phyloP scores from a whole-genome alignment of 1,284 basidiomycete species.

The Tilletia setariae region DNA sequence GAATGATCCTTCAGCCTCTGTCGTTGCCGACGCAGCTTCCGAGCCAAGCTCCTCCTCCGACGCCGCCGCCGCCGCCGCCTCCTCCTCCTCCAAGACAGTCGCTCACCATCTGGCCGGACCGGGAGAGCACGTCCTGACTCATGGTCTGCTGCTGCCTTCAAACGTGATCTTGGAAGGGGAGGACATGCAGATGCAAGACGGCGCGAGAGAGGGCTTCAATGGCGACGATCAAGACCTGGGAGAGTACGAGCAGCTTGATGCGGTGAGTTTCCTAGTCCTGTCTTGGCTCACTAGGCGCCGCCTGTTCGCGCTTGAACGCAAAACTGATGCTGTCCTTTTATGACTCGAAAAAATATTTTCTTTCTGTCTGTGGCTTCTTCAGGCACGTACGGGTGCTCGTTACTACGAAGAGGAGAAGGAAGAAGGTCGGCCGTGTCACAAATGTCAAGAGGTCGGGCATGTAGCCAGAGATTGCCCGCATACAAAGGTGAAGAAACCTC shows the following conservation, averaged over 20 bases:
- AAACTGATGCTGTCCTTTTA: not conserved
- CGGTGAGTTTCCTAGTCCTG: slow-evolving; percentile 1
- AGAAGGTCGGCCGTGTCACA: slow-evolving; percentile 32
- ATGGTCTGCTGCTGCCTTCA: slow-evolving; percentile 4
- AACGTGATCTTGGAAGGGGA: slow-evolving; percentile 4
- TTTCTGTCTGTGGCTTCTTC: slow-evolving; percentile 1
- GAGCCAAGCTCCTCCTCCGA: not conserved
- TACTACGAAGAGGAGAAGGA: slow-evolving; percentile 43
- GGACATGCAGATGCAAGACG: not conserved
- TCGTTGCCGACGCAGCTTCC: not conserved
- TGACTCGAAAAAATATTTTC: not conserved
- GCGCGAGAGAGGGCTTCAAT: not conserved
- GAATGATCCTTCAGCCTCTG: not conserved
- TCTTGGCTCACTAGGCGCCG: too few relatives aligned
- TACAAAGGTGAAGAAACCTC: slow-evolving; percentile 27
- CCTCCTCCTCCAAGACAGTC: not conserved
- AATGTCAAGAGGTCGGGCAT: slow-evolving; percentile 43
- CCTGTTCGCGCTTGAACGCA: not conserved
- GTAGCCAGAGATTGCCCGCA: slow-evolving; percentile 38
- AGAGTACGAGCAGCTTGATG: slow-evolving; percentile 37
- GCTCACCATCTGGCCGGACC: slow-evolving; percentile 2
- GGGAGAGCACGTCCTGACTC: not conserved
- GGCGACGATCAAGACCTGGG: slow-evolving; percentile 31
- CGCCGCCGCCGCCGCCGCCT: not conserved
- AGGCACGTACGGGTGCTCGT: slow-evolving; percentile 23